phyloP scores from a whole-genome alignment of 176 grass and related monocot genomes.

The Triticum timopheevii region DNA sequence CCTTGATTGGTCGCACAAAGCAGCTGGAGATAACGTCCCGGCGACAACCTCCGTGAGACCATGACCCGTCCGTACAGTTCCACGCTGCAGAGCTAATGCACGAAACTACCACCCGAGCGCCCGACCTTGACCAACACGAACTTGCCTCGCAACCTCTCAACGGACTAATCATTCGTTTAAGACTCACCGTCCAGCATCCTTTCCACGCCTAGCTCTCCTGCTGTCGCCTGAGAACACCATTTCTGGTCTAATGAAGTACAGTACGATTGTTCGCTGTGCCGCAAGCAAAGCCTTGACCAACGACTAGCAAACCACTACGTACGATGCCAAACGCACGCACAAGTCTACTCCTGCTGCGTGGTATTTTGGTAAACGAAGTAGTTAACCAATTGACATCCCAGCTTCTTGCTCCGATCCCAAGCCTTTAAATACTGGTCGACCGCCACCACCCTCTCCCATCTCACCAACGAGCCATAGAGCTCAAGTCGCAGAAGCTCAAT shows the following conservation, averaged over 20 bases:
- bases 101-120: no score
- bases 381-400: background rate
- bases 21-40: background rate
- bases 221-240: background rate
- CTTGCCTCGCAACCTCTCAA: background rate
- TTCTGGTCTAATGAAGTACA: background rate
- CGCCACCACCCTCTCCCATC: background rate
- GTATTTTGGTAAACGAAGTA: no score
- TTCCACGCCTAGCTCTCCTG: background rate
- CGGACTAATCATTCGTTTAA: background rate
- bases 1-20: background rate
- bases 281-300: background rate
- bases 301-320: background rate
- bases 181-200: no score
- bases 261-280: background rate
- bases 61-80: background rate
- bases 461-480: background rate
- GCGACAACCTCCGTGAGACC: background rate
- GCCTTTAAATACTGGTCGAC: background rate
- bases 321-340: background rate
- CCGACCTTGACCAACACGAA: background rate
- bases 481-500: background rate
- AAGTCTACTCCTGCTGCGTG: background rate
- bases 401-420: background rate
- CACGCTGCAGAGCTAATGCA: no score